phyloP scores from a whole-genome alignment of 352 stramenopile genomes.

The Globisporangium barbulae region DNA sequence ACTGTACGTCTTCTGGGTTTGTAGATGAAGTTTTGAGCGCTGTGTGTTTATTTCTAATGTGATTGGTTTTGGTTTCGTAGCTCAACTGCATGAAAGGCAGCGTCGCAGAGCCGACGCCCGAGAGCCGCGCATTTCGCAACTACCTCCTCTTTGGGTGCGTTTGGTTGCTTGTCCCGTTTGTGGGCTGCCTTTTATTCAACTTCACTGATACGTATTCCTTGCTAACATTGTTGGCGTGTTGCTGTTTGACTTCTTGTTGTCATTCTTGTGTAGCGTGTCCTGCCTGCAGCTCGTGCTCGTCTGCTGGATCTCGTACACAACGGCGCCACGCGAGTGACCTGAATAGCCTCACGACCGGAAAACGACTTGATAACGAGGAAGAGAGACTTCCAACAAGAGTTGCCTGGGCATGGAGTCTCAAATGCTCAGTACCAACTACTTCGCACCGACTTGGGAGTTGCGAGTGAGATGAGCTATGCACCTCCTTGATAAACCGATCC shows the following conservation, averaged over 20 bases:
- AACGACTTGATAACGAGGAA: neutral
- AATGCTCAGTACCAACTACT: neutral
- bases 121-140: conserved; percentile 81
- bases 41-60: conserved; percentile 2
- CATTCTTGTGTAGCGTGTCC: conserved; percentile 42
- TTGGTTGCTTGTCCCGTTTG: neutral
- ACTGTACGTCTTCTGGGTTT: conserved; percentile 61
- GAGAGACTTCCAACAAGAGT: neutral
- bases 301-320: conserved; percentile 86
- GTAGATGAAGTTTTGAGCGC: neutral
- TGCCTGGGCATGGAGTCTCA: neutral
- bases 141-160: conserved; percentile 82
- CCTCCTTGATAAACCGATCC: neutral
- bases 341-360: neutral
- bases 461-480: neutral
- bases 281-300: conserved; percentile 80
- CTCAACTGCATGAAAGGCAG: conserved; percentile 89
- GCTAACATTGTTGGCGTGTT: neutral
- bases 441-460: neutral
- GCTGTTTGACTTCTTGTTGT: neutral
- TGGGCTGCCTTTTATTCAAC: neutral
- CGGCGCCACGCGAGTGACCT: conserved; percentile 48
- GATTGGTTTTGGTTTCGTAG: conserved; percentile 20
- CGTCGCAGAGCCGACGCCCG: conserved; percentile 63
- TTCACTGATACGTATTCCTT: neutral